phyloP scores from a whole-genome alignment of 768 basidiomycete species.

The Auricularia cornea region DNA sequence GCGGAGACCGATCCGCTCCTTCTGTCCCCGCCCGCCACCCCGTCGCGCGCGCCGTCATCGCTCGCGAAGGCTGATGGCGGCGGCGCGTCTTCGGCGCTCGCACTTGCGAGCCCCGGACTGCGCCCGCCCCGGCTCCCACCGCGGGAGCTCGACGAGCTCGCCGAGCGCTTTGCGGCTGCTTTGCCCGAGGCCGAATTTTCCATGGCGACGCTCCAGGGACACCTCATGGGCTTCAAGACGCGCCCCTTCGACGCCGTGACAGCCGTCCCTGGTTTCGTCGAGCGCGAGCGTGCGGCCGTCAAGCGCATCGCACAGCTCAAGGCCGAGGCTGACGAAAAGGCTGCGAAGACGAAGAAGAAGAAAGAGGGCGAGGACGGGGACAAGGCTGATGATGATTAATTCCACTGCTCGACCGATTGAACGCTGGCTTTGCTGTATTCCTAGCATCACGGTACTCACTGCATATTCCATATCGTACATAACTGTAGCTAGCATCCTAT shows the following conservation, averaged over 20 bases:
- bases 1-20: not conserved
- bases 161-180: slow-evolving; percentile 43
- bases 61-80: not conserved
- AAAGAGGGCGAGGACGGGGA: not conserved
- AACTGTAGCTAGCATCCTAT: too few species aligned
- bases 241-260: slow-evolving; percentile 48
- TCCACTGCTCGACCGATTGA: too few species aligned
- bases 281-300: slow-evolving; percentile 27
- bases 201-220: slow-evolving; percentile 44
- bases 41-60: not conserved
- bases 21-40: not conserved
- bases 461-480: too few species aligned
- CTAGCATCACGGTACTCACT: too few species aligned
- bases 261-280: slow-evolving; percentile 40
- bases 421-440: too few species aligned
- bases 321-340: not conserved
- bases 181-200: slow-evolving; percentile 41
- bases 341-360: not conserved
- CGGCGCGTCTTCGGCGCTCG: not conserved
- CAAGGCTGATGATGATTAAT: not conserved
- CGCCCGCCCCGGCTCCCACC: slow-evolving; percentile 35
- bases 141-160: slow-evolving; percentile 36
- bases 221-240: slow-evolving; percentile 61
- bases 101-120: not conserved
- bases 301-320: not conserved